Evolutionary conservation across 768 basidiomycete genomes (phyloP), one percentile per base, ranked within the genome.

Genomic region (Porpolomopsis calyptriformis): DNA sequence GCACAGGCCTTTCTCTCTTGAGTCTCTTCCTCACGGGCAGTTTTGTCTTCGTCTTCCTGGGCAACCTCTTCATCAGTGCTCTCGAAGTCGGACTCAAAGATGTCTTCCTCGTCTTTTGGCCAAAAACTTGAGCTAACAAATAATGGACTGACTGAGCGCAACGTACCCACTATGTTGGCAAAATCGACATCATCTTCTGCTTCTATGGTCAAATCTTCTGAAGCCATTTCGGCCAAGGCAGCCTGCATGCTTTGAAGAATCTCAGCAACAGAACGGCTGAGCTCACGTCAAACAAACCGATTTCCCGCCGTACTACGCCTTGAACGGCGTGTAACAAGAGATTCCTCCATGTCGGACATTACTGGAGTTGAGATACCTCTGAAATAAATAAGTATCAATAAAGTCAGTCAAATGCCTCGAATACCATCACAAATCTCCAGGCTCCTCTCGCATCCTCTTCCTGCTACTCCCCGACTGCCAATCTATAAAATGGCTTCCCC

Each of bases 21-120:
- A 48, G 64, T 72, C 45, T 86, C 82, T 53, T 85, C 84, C 8
- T 81, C 78, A 26, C 65, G 60, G 3, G 73, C 66, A n/a, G 63
- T 65, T 34, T 63, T 70, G 54, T 89, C 86, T 0, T 67, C 80
- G 9, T 72, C 74, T 20, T 73, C 72, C n/a, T 73, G 71, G 1
- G 62, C 70, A 29, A 74, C 70, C 49, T 80, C 80, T 34, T 86
- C 86, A 48, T 90, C 88, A 0, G 88, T 90, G 52, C 82, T 85
- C 51, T 79, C 84, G 55, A 92, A 91, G 59, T 91, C 88, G 8
- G 83, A 85, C 52, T 74, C 86, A 49, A 88, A 86, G 6, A 82
- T 59, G 55, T 90, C 87, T 52, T 85, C 79, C 59, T 92, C 88
- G 43, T 85, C 88, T 87, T 55, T 39, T 39, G 11, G 36, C 24